Conservation (phyloP, 1,284 basidiomycete genomes). For the Gomphus bonarii region DNA sequence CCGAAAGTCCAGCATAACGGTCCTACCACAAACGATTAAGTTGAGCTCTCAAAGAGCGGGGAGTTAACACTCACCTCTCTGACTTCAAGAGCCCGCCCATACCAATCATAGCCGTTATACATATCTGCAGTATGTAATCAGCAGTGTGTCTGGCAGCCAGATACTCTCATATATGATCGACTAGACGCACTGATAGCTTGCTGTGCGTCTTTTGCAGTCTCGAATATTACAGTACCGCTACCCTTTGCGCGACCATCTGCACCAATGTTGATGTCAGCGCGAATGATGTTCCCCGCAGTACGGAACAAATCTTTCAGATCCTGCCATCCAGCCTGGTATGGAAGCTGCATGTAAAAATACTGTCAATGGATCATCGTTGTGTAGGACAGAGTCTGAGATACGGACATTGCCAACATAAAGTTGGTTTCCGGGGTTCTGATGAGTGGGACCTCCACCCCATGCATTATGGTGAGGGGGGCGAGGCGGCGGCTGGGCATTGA, state of each 20-base stretch:
- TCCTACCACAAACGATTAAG: constrained; percentile 40
- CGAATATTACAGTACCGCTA: constrained; percentile 91
- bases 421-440: constrained; percentile 69
- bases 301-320: constrained; percentile 97
- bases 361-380: neutral
- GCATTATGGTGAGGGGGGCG: constrained; percentile 66
- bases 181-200: constrained; percentile 73
- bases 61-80: constrained; percentile 54
- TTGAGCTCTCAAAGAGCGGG: neutral
- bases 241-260: constrained; percentile 91
- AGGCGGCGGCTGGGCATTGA: constrained; percentile 62
- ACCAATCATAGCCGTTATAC: constrained; percentile 94
- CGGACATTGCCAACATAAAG: constrained; percentile 87
- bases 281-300: constrained; percentile 85
- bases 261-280: constrained; percentile 89
- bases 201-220: constrained; percentile 81
- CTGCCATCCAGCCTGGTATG: constrained; percentile 95
- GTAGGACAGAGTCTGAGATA: constrained; percentile 12
- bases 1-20: constrained; percentile 76
- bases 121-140: constrained; percentile 44
- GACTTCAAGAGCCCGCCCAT: constrained; percentile 85
- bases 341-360: constrained; percentile 45
- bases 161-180: neutral
- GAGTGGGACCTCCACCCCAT: constrained; percentile 32
- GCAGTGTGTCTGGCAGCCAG: constrained; percentile 1